Evolutionary conservation across 768 basidiomycete species (phyloP), one percentile per base, ranked within the genome.

Genomic region (Botryobasidium botryosum): DNA sequence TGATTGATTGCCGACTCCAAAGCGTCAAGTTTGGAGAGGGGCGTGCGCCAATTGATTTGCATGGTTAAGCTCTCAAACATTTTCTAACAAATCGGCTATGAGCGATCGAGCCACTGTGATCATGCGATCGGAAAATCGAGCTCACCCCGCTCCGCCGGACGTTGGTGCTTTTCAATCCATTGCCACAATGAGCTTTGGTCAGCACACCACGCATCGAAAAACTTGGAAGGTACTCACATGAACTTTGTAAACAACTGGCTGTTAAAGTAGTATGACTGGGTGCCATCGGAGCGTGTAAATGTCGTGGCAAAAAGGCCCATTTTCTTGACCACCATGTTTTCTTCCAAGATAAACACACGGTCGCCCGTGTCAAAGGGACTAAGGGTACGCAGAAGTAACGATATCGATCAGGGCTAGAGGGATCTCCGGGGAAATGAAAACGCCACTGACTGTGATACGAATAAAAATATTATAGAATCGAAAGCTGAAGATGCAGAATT

Each of bases 331-430:
- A 79, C 68, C 26, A 82, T 56, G 48, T 77, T 74, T 48, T 84
- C 79, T 18, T 69, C 74, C 50, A 77, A 77, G 50, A 85, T 74
- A 54, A 84, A 76, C 52, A 75, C 75, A n/a, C 83, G 70, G 60
- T 85, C 83, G 8, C 82, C 82, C 20, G 81, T 81, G 52, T 84
- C 81, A 51, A 75, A 84, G 3, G 80, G 80, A 57, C 79, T 82
- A 20, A 20, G 38, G 29, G 23, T 7, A 7, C 29, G n/a, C 25
- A 29, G 20, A 8, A 21, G 29, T 28, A 31, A 38, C 25, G 4
- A 7, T 21, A 13, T 32, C 17, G 31, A 33, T 17, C 10, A 33
- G 31, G 17, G 17, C 17, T 8, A 33, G 17, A 17, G 10, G 31
- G 31, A 33, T 33, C 10, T 33, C 28, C 12, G 6, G 24, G 12